A percentile compares a stretch with the other conserved stretches of the same genome.
Conservation (phyloP, 768 basidiomycete species). For the Pholiota molesta region DNA sequence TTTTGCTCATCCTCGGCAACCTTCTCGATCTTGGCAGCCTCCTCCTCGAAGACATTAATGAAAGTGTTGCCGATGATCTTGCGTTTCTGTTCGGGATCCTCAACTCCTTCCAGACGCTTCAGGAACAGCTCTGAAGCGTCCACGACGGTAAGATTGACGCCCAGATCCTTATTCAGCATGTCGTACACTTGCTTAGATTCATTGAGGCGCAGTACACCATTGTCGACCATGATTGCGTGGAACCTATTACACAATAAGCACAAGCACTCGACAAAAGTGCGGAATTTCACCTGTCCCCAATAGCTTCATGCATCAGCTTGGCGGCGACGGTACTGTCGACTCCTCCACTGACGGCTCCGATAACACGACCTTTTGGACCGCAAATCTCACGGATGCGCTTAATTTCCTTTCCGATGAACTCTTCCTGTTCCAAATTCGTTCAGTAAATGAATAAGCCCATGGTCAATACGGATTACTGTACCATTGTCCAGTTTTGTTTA, state of each 20-base stretch:
- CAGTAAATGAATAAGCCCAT: conserved; percentile 11
- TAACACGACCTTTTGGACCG: conserved; percentile 92
- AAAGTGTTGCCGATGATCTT: conserved; percentile 99
- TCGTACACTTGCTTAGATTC: conserved; percentile 90
- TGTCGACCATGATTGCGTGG: conserved; percentile 99
- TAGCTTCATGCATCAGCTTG: conserved; percentile 99
- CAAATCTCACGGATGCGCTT: conserved; percentile 92
- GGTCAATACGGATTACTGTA: conserved; percentile 27
- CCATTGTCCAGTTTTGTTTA: conserved; percentile 91
- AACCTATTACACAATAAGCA: conserved; percentile 56
- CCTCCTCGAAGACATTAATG: conserved; percentile 96
- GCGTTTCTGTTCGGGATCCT: conserved; percentile 96
- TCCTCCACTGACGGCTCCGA: conserved; percentile 96
- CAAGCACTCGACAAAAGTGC: conserved; percentile 11
- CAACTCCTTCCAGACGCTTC: conserved; percentile 82
- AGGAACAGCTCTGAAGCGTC: conserved; percentile 96
- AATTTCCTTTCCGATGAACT: conserved; percentile 98
- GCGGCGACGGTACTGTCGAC: conserved; percentile 99
- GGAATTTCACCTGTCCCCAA: conserved; percentile 81
- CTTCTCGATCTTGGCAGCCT: conserved; percentile 88
- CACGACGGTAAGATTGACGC: conserved; percentile 94
- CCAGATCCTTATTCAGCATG: conserved; percentile 92
- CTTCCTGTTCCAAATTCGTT: conserved; percentile 59
- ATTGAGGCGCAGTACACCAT: conserved; percentile 91
- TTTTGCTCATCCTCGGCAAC: conserved; percentile 76